Evolutionary conservation across 768 basidiomycete species (phyloP), one percentile per base, ranked within the genome.

Genomic region (Tephrocybe sp.): DNA sequence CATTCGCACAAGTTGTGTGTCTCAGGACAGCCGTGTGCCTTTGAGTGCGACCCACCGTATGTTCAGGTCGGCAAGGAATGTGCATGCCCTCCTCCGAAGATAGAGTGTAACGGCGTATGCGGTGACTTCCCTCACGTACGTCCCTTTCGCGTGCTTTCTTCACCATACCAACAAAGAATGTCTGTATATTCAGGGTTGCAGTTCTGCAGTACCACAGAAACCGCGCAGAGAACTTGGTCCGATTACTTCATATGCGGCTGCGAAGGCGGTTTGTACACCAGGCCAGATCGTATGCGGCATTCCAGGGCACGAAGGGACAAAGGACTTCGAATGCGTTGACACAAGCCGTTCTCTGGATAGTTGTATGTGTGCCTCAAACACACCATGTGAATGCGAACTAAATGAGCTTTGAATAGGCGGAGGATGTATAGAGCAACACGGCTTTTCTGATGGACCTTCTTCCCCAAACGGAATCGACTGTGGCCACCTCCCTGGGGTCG

Each of bases 101-200:
- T 53, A 9, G 61, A 66, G 18, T 77, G 76, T 55, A 77, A 78
- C 48, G 75, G 73, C 7, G 57, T 68, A 43, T 78, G 76, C 44
- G 68, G 51, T 36, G 61, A 49, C 25, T 68, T 65, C 48, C 60
- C 62, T 24, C 58, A 63, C 48, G 70, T 69, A 45, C 66, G 74
- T 51, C 54, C 28, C 20, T 45, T 39, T 34, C 50, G 46, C 44
- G 37, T 50, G 44, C 28, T 43, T 33, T 17, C 5, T 11, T 39
- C 43, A 18, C 50, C 41, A 25, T 53, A 32, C 44, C 28, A 41
- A 12, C 45, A 30, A 36, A 28, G 21, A 18, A 42, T 17, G 33
- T 25, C 33, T 51, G n/a, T 41, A 32, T 23, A 21, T 37, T n/a
- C 54, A 78, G 76, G 69, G 69, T 11, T 78, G 76, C 44, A 63